phyloP scores from a whole-genome alignment of 1,139 yeast species.

The Debaryomycetaceae sp. region DNA sequence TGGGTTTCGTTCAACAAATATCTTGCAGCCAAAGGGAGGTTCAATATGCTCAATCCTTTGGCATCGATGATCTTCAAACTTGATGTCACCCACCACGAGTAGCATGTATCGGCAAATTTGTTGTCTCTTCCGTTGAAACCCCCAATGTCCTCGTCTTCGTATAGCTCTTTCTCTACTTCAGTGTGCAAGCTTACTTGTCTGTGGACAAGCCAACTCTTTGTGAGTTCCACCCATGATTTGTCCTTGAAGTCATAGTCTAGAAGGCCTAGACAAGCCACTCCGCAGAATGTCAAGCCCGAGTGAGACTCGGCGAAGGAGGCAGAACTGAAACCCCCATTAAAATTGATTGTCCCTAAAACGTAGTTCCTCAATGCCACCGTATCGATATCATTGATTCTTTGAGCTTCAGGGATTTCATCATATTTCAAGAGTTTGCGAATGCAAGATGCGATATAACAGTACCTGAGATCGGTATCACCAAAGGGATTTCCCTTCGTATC shows the following conservation, averaged over 20 bases:
- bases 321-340: slow-evolving; percentile 64
- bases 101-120: slow-evolving; percentile 86
- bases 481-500: slow-evolving; percentile 25
- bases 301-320: slow-evolving; percentile 60
- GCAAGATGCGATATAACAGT: slow-evolving; percentile 70
- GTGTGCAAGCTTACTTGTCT: slow-evolving; percentile 53
- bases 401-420: slow-evolving; percentile 20
- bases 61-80: slow-evolving; percentile 45
- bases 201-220: slow-evolving; percentile 58
- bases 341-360: slow-evolving; percentile 41
- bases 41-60: slow-evolving; percentile 26
- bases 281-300: slow-evolving; percentile 87
- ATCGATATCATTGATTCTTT: slow-evolving; percentile 38
- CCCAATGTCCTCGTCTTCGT: slow-evolving; percentile 52
- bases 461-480: slow-evolving; percentile 73
- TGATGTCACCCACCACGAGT: slow-evolving; percentile 83
- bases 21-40: slow-evolving; percentile 30
- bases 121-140: slow-evolving; percentile 89
- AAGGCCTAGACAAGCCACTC: slow-evolving; percentile 59
- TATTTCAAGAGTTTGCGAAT: slow-evolving; percentile 54
- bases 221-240: slow-evolving; percentile 27
- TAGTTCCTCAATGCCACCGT: slow-evolving; percentile 32
- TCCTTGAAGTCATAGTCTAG: slow-evolving; percentile 24
- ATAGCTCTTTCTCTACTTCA: slow-evolving; percentile 26
- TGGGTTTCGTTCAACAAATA: slow-evolving; percentile 64